Evolutionary conservation across 148 eudicot species (phyloP), one percentile per base, ranked within the genome.

Genomic region (Dianthus caryophyllus): DNA sequence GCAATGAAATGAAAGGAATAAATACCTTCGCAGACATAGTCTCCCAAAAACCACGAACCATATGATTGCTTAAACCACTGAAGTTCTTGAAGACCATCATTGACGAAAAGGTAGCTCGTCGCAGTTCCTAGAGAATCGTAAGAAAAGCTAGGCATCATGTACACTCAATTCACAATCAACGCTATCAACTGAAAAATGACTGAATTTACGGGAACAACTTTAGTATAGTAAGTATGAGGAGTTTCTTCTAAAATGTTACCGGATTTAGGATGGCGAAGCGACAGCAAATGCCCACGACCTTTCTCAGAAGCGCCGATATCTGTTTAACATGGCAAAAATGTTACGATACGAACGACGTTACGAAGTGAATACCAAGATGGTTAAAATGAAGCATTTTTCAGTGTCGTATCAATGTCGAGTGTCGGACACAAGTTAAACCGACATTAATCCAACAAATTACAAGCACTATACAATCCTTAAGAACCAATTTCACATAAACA

Each of bases 1-100:
- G 30, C 29, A 8, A 41, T 29, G 20, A 44, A 2, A 33, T 7
- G 25, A 9, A 15, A 26, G 38, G 9, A 31, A 10, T 30, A 31
- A 57, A 31, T 78, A 91, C 97, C 97, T 88, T 94, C 97, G 59
- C 86, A 85, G 21, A 94, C 83, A 79, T 88, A 90, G 59, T 94
- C 93, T 41, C 99, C 99, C 25, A 90, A 63, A 79, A 94, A 88
- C 99, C 99, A 94, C 27, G 99, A 94, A 41, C 85, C 85, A 74
- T 94, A 76, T 13, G 90, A 70, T 76, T 90, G 86, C 81, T 94
- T 94, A 67, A 83, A 83, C 99, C 96, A 94, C 66, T 90, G 85
- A 73, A 94, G 70, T 80, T 94, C 99, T 66, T 90, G 96, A 82
- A 94, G 86, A 61, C 68, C 68, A 51, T 71, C 93, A 71, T 85